phyloP scores from a whole-genome alignment of 805 yeast genomes.

The Blastobotrys peoriensis region DNA sequence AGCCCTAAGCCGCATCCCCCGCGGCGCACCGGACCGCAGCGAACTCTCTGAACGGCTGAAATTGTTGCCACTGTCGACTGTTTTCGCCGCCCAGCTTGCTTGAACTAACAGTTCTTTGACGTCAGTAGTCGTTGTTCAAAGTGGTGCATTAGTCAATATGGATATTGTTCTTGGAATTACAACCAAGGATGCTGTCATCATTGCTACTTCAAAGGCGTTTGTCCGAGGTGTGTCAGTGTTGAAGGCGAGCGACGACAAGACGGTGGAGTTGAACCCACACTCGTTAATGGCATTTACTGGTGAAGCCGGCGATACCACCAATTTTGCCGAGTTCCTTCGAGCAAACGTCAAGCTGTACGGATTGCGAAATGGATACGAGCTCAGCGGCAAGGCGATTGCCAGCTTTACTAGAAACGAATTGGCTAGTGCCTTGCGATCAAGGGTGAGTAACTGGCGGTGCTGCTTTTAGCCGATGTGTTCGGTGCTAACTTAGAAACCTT shows the following conservation, averaged over 20 bases:
- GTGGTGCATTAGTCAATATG: constrained; percentile 41
- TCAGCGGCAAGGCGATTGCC: constrained; percentile 81
- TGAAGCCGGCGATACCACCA: constrained; percentile 93
- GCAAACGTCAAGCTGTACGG: constrained; percentile 86
- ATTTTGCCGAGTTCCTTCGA: constrained; percentile 89
- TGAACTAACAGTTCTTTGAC: too few relatives aligned
- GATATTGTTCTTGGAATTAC: constrained; percentile 86
- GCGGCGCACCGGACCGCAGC: too few relatives aligned
- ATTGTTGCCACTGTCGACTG: not conserved
- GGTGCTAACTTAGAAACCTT: constrained; percentile 80
- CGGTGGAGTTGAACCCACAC: constrained; percentile 65
- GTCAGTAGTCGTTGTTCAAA: not conserved
- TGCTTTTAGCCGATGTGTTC: too few relatives aligned
- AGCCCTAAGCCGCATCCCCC: too few relatives aligned
- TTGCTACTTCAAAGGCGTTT: constrained; percentile 93
- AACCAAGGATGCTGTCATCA: constrained; percentile 70
- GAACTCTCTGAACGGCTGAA: too few relatives aligned
- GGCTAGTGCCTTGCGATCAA: constrained; percentile 83
- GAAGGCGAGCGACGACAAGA: constrained; percentile 75
- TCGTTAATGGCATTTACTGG: constrained; percentile 86
- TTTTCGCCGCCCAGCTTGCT: not conserved
- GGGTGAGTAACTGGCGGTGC: too few relatives aligned
- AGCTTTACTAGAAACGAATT: constrained; percentile 82
- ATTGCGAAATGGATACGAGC: constrained; percentile 76
- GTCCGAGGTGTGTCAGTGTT: constrained; percentile 84